Base-by-base conservation (phyloP, 2,329 filamentous ascomycete species). In the Penicillium sp. region DNA sequence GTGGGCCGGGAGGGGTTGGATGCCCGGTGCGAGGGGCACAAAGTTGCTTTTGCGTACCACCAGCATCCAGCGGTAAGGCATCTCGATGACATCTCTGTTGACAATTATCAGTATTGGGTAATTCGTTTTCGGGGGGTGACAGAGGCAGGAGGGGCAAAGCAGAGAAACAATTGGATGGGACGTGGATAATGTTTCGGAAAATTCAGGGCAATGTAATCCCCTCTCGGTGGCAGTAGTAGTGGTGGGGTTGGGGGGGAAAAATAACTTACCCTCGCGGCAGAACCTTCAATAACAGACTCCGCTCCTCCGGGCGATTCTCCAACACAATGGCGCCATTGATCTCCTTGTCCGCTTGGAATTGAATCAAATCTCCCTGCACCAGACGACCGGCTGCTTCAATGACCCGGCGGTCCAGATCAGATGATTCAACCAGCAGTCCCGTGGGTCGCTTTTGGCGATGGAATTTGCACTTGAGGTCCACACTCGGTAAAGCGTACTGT, bases 391-490 rank as follows among this genome's bases (percentile, higher is more conserved):
- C 92, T 46, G 88, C 89, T 59, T 87, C 83, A 55, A 84, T 83
- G 58, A 95, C 85, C 63, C 87, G 86, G 58, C 86, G 81, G 73
- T 90, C 89, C 55, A 85, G 84, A 70, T 95, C 93, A 63, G 95
- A 80, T 1, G 82, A 80, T 57, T 91, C 86, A 38, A 85, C 84
- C 57, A 91, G 86, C 54, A 88, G 77, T 66, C 90, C 91, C 78
- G 89, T 92, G 64, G 92, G 88, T 70, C 95, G 88, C 80, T 95
- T 96, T 14, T 90, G 87, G 53, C 95, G 87, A 76, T 99, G 95
- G 78, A 96, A 97, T 62, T 93, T 91, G 79, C 95, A 99, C 69
- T 91, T 92, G 75, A 98, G 93, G 72, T 97, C 92, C 70, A 96
- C 94, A 0, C 90, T 93, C 70, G 93, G 91, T 69, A 96, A 90